Percentiles rank a stretch among this genome's conserved stretches.
Evolutionary conservation across 805 yeast genomes (phyloP).

Genomic region (Saturnispora diversa): DNA sequence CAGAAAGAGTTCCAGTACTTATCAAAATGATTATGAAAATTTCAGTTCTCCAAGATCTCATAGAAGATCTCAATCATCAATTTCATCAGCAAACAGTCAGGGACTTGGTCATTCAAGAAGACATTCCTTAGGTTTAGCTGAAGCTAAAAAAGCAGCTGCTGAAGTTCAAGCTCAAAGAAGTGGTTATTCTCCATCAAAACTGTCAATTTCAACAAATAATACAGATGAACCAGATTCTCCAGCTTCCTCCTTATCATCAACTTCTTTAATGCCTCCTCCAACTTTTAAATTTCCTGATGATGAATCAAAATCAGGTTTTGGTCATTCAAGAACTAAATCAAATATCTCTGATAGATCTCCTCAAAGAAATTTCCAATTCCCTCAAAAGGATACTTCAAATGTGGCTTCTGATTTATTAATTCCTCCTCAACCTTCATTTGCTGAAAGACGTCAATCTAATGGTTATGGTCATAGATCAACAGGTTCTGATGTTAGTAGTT

Average conservation of each 20-base stretch:
- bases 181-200: conserved; percentile 28
- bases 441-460: conserved; percentile 35
- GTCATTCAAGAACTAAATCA: conserved; percentile 26
- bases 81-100: conserved; percentile 23
- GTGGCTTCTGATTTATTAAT: conserved; percentile 30
- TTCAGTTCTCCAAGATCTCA: conserved; percentile 29
- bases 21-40: conserved; percentile 12
- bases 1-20: conserved; percentile 26
- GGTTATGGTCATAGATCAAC: conserved; percentile 28
- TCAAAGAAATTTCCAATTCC: conserved; percentile 54
- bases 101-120: conserved; percentile 76
- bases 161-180: conserved; percentile 69
- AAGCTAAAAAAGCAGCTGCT: conserved; percentile 96
- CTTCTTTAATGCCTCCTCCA: conserved; percentile 23
- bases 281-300: conserved; percentile 50
- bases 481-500: conserved; percentile 45
- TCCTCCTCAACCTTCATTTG: conserved; percentile 49
- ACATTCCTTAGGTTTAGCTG: conserved; percentile 84
- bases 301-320: conserved; percentile 8
- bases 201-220: conserved; percentile 15
- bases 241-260: too few relatives aligned
- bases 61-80: conserved; percentile 40
- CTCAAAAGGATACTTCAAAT: conserved; percentile 34
- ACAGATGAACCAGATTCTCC: conserved; percentile 8
- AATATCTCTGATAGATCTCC: conserved; percentile 33